These are phyloP conservation scores for Salix dunnii DNA, from an alignment of 345 rosid species.

Conservation along the genomic window DNA sequence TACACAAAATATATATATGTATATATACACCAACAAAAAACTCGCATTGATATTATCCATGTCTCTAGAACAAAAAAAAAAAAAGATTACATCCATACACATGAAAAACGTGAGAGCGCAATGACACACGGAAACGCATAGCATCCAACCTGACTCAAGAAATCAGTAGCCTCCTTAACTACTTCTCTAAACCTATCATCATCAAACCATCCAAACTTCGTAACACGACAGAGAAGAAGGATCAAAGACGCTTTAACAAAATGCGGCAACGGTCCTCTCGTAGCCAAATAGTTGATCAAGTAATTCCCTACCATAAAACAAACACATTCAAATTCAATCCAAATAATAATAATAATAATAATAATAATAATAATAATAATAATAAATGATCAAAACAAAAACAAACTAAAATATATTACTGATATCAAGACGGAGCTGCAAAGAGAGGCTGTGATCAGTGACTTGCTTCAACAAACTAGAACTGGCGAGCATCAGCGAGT, in stretches of 20 bases:
- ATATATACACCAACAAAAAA: background rate
- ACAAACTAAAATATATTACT: slow-evolving; percentile 38
- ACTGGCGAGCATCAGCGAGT: slow-evolving; percentile 98
- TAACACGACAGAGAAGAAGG: slow-evolving; percentile 85
- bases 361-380: background rate
- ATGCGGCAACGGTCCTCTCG: slow-evolving; percentile 87
- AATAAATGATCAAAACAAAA: background rate
- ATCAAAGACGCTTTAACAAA: slow-evolving; percentile 84
- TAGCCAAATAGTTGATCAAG: slow-evolving; percentile 77
- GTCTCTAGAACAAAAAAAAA: background rate
- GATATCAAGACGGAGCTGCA: slow-evolving; percentile 90
- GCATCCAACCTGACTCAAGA: slow-evolving; percentile 73
- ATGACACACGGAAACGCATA: background rate
- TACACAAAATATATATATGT: background rate
- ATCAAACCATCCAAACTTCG: slow-evolving; percentile 99
- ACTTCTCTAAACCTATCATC: slow-evolving; percentile 88
- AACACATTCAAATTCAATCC: slow-evolving; percentile 9
- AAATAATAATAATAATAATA: background rate
- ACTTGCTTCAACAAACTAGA: slow-evolving; percentile 95
- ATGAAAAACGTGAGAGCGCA: background rate
- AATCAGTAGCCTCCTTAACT: slow-evolving; percentile 77
- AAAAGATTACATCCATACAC: background rate
- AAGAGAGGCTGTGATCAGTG: slow-evolving; percentile 82
- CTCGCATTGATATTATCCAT: background rate
- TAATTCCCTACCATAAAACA: slow-evolving; percentile 53